Base-by-base conservation (phyloP, 2,329 filamentous ascomycete species). In the Mariannaea elegans region DNA sequence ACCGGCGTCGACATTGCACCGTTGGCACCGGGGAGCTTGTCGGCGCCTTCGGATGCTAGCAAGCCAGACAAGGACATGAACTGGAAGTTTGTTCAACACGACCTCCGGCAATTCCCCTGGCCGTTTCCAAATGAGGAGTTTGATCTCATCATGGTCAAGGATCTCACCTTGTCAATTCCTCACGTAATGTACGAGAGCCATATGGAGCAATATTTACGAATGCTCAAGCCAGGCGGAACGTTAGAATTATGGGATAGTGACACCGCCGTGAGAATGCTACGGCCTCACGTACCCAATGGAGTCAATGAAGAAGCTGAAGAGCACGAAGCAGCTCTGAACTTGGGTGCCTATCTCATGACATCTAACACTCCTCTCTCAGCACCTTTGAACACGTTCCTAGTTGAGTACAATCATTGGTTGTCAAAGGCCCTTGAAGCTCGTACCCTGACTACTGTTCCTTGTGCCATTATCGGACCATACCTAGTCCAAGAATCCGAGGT, bases 231-330 rank as follows among this genome's bases (percentile, higher is more conserved):
- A 0, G 93, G 92, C 14, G 94, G 94, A 4, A 87, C 87, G 2
- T 72, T 97, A 23, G 94, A 97, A 73, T 83, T 96, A 14, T 97
- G 94, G 94, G 94, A 97, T 65, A 90, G 90, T 5, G 94, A 97
- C 76, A 88, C 93, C 72, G 85, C 90, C 12, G 87, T 97, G 64
- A 90, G 94, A 66, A 94, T 93, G 75, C 82, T 98, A 24, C 83
- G 92, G 49, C 92, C 92, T 3, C 92, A 95, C 72, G 87, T 91
- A 2, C 87, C 89, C 2, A 84, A 53, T 77, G 83, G 65, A 13
- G 56, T 70, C 3, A 73, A 72, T 45, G 74, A 76, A 18, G 76
- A 79, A 24, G 76, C 76, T 18, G 83, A 87, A 16, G 82, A 87
- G 36, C 85, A 88, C 46, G 87, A 92, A 59, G 82, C 84, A 32